Conservation (phyloP, 164 flowering plant genomes). For the Umbellularia californica region DNA sequence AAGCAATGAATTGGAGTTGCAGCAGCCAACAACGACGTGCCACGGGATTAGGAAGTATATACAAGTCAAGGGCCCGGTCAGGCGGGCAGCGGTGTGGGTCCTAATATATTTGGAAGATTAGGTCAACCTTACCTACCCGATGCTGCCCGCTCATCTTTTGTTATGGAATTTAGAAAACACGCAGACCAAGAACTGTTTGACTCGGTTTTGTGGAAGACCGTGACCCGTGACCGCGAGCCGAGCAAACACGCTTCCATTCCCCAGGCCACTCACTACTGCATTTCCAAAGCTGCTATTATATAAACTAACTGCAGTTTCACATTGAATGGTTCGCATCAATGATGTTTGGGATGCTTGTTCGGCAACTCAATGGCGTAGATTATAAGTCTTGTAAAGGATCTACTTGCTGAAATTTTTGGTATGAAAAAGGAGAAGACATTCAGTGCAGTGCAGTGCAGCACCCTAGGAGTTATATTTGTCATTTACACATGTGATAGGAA, state of each 20-base stretch:
- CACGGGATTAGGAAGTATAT: neutral
- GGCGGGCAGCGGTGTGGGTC: neutral
- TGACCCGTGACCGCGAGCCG: neutral
- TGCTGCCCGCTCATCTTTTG: constrained; percentile 5
- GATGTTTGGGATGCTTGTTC: too few relatives aligned
- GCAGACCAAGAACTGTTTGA: neutral
- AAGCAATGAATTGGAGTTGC: neutral
- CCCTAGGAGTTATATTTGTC: too few relatives aligned
- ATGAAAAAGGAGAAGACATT: too few relatives aligned
- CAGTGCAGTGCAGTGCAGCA: too few relatives aligned
- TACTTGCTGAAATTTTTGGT: too few relatives aligned
- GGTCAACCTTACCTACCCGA: constrained; percentile 4
- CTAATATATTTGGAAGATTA: neutral
- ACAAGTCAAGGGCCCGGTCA: neutral
- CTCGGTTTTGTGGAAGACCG: constrained; percentile 5
- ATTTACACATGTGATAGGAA: too few relatives aligned
- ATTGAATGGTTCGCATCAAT: too few relatives aligned
- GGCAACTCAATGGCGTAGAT: too few relatives aligned
- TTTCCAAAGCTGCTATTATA: too few relatives aligned
- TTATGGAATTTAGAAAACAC: constrained; percentile 8
- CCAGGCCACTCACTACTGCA: neutral
- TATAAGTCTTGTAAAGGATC: too few relatives aligned
- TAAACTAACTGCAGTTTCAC: too few relatives aligned
- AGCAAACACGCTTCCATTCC: constrained; percentile 4
- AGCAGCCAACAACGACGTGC: constrained; percentile 7